Base-by-base conservation (phyloP, 140 eudicot species). In the Oenanthe javanica region DNA sequence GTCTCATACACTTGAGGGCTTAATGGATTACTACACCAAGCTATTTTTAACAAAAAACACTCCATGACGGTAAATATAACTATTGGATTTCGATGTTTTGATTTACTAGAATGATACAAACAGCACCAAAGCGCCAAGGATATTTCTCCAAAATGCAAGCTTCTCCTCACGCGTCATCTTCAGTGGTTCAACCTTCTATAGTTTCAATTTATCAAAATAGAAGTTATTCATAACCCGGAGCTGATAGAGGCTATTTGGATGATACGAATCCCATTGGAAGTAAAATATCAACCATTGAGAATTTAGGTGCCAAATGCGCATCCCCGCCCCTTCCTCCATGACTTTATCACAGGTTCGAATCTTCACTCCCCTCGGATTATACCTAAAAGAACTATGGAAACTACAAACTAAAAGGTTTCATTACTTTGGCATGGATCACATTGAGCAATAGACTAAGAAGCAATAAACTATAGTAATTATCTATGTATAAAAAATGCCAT, bases 121-220 rank as follows among this genome's bases (percentile, higher is more conserved):
- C n/a, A n/a, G n/a, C n/a, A n/a, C n/a, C n/a, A n/a, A n/a, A n/a
- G n/a, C n/a, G n/a, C n/a, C n/a, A n/a, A n/a, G n/a, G n/a, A n/a
- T n/a, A n/a, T n/a, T n/a, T n/a, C n/a, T n/a, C 97, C 96, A 93
- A 87, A 93, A 93, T 3, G 90, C 89, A 75, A 90, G 96, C 89
- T 91, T 93, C 84, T 87, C 94, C 85, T 93, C 96, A 5, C 96
- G 92, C 82, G 81, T 89, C 97, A 93, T 93, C 87, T 93, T 93
- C 86, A 10, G 79, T 18, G 88, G 96, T 83, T 93, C 93, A 50
- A 90, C 94, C n/a, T 76, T 87, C 71, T 4, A 8, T 1, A 63
- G 40, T 21, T 38, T 63, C 25, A 63, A 19, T 55, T 55, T 14
- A 55, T 55, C 63, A 55, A 15, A 55, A 55, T 19, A 3, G 15